A percentile compares a stretch with the other conserved stretches of the same genome.
Conservation (phyloP, 345 rosid genomes). For the Punica granatum region DNA sequence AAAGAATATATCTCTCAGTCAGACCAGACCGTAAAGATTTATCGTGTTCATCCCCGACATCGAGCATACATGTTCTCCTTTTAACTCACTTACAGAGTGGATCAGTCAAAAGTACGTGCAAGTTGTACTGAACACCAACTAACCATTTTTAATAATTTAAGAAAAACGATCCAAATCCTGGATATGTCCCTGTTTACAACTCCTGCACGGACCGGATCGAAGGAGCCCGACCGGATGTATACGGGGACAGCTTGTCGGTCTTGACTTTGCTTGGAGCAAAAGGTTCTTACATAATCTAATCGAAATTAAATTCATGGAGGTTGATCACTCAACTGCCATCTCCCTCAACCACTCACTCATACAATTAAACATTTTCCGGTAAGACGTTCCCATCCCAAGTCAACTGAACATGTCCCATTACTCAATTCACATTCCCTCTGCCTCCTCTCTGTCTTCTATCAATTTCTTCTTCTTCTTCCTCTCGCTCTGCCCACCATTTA, state of each 20-base stretch:
- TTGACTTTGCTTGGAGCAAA: background rate
- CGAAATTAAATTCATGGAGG: background rate
- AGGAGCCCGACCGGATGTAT: background rate
- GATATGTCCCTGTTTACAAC: too few relatives aligned
- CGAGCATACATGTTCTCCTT: too few relatives aligned
- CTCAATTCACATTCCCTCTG: background rate
- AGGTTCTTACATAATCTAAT: background rate
- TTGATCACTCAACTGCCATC: conserved; percentile 1
- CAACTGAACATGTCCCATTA: background rate
- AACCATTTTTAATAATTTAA: too few relatives aligned
- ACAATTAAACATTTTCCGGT: background rate
- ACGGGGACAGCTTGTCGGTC: too few relatives aligned
- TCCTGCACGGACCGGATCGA: background rate
- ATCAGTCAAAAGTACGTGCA: too few relatives aligned
- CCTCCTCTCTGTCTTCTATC: background rate
- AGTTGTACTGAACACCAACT: too few relatives aligned
- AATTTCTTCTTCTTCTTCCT: background rate
- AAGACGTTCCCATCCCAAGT: background rate
- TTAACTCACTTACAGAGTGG: too few relatives aligned
- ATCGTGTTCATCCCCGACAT: too few relatives aligned
- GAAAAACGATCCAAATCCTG: too few relatives aligned
- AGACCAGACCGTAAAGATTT: too few relatives aligned
- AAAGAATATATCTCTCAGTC: too few relatives aligned
- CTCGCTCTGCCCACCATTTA: background rate
- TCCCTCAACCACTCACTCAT: background rate